Evolutionary conservation across 805 yeast genomes (phyloP), one percentile per base, ranked within the genome.

Genomic region (Lipomyces sp.): DNA sequence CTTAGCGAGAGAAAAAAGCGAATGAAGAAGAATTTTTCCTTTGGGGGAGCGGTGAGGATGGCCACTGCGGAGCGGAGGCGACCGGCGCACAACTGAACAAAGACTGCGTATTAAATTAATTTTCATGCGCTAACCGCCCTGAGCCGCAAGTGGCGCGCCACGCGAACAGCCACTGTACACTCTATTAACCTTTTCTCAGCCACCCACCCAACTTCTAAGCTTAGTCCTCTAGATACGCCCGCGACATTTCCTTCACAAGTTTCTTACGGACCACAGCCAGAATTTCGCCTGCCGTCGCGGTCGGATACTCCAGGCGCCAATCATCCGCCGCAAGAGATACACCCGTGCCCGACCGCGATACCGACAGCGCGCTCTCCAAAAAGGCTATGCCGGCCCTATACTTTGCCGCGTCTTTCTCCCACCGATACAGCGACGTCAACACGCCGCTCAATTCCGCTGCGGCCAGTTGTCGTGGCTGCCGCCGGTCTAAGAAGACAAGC

Each of bases 181-280:
- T n/a, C n/a, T n/a, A n/a, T n/a, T n/a, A n/a, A n/a, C n/a, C n/a
- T n/a, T n/a, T n/a, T n/a, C n/a, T n/a, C n/a, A n/a, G n/a, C n/a
- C n/a, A n/a, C n/a, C n/a, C n/a, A n/a, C n/a, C n/a, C n/a, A n/a
- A n/a, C n/a, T n/a, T n/a, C n/a, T n/a, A n/a, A n/a, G n/a, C n/a
- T n/a, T n/a, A n/a, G n/a, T 50, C 60, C 21, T 58, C 60, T 4
- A 57, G 46, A 37, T 47, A 59, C 21, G 64, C 64, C 16, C 63
- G 41, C 13, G 66, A 57, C 14, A 61, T 39, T 37, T 60, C 63
- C 18, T 38, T 43, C 13, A 64, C 59, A 19, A 63, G 45, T 7
- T 34, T 16, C 4, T 45, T 45, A 28, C 65, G 39, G 3, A 47
- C 61, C 10, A 39, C 18, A 16, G 37, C 41, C 28, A 62, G 28